phyloP scores from a whole-genome alignment of 805 yeast species.

The Yarrowia sp. region DNA sequence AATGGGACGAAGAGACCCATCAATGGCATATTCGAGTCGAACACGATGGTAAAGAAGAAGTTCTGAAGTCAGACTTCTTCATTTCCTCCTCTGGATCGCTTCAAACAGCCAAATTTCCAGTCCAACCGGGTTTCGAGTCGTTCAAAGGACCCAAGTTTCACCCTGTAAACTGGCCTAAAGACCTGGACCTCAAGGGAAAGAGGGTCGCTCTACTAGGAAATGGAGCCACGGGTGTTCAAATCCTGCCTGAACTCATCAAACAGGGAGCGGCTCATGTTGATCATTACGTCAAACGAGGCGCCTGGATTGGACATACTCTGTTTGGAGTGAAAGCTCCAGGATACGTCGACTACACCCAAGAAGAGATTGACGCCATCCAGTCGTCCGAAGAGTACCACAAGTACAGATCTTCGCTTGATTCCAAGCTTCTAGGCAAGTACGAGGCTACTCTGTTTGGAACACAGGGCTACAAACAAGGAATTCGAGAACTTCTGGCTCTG shows the following conservation, averaged over 20 bases:
- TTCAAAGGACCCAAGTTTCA: constrained; percentile 49
- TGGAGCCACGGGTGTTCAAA: constrained; percentile 50
- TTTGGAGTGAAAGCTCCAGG: constrained; percentile 42
- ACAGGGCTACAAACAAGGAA: constrained; percentile 15
- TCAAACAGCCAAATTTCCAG: constrained; percentile 47
- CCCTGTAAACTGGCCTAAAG: constrained; percentile 49
- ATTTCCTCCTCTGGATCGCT: constrained; percentile 47
- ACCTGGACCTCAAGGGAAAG: constrained; percentile 45
- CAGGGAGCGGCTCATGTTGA: constrained; percentile 40
- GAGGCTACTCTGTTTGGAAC: constrained; percentile 30
- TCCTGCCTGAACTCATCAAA: constrained; percentile 43
- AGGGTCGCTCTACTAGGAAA: constrained; percentile 49
- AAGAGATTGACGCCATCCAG: constrained; percentile 40
- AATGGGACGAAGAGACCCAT: constrained; percentile 34
- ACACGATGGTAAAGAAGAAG: constrained; percentile 36
- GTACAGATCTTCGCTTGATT: constrained; percentile 45
- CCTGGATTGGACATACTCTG: constrained; percentile 39
- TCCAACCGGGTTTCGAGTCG: constrained; percentile 45
- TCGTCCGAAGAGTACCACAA: constrained; percentile 41
- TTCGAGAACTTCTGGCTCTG: constrained; percentile 38
- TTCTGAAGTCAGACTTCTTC: constrained; percentile 43
- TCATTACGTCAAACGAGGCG: constrained; percentile 22
- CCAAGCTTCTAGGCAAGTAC: constrained; percentile 26
- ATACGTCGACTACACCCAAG: constrained; percentile 40
- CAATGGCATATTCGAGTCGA: constrained; percentile 38